A percentile compares a stretch with the other conserved stretches of the same genome.
phyloP scores from a whole-genome alignment of 108 stramenopile species.

The Nitzschia putrida region DNA sequence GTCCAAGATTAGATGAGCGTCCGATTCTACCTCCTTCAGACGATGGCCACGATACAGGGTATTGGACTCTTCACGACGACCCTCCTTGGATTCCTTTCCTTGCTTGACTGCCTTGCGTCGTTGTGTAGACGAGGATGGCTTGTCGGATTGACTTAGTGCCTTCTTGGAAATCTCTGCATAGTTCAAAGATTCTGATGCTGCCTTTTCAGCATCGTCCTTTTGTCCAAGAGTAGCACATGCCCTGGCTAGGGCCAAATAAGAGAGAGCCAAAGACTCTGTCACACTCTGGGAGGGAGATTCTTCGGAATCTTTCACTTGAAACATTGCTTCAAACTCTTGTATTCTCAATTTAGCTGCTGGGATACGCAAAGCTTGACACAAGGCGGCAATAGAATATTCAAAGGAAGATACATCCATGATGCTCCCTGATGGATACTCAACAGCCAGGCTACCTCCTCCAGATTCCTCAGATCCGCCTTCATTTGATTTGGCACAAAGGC shows the following conservation, averaged over 20 bases:
- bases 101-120: slow-evolving; percentile 12
- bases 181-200: slow-evolving; percentile 11
- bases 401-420: slow-evolving; percentile 78
- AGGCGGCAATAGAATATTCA: slow-evolving; percentile 72
- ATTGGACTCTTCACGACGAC: slow-evolving; percentile 69
- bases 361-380: slow-evolving; percentile 70
- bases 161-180: slow-evolving; percentile 27
- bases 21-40: slow-evolving; percentile 60
- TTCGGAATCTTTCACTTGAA: slow-evolving; percentile 22
- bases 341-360: slow-evolving; percentile 55
- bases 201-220: slow-evolving; percentile 29
- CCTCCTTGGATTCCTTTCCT: slow-evolving; percentile 21
- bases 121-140: slow-evolving; percentile 38
- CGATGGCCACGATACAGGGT: slow-evolving; percentile 73
- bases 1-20: slow-evolving; percentile 48
- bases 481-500: slow-evolving; percentile 17
- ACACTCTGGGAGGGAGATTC: slow-evolving; percentile 32
- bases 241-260: slow-evolving; percentile 60
- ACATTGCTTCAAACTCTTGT: slow-evolving; percentile 47
- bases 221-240: slow-evolving; percentile 64
- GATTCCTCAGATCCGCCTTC: background rate
- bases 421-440: background rate
- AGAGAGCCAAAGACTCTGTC: slow-evolving; percentile 59
- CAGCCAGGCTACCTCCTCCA: background rate
- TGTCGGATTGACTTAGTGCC: slow-evolving; percentile 14